Conservation (phyloP, 2,329 filamentous ascomycete species). For the Ophiostoma himal-ulmi region DNA sequence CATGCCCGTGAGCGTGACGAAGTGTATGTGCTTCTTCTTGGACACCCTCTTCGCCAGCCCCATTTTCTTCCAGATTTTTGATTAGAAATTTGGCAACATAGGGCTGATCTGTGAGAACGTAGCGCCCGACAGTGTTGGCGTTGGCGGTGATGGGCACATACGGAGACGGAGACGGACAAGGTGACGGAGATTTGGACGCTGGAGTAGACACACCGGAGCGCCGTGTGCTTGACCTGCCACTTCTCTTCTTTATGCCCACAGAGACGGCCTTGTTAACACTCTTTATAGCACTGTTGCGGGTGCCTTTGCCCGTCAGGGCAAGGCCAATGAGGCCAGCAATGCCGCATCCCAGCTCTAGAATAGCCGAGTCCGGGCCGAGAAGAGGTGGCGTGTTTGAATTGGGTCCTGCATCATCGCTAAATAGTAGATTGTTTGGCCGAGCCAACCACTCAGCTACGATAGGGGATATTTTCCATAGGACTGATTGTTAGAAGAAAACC, state of each 20-base stretch:
- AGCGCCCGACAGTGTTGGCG: slow-evolving; percentile 48
- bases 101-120: slow-evolving; percentile 79
- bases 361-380: slow-evolving; percentile 49
- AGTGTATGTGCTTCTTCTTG: background rate
- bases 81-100: slow-evolving; percentile 76
- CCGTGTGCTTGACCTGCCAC: background rate
- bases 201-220: background rate
- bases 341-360: slow-evolving; percentile 84
- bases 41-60: slow-evolving; percentile 18
- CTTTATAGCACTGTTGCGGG: background rate
- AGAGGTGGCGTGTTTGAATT: background rate
- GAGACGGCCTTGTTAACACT: background rate
- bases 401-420: slow-evolving; percentile 32
- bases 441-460: slow-evolving; percentile 75
- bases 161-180: background rate
- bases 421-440: slow-evolving; percentile 57
- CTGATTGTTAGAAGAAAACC: slow-evolving; percentile 36
- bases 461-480: slow-evolving; percentile 88
- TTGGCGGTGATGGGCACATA: background rate
- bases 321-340: slow-evolving; percentile 75
- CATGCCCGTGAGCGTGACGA: background rate
- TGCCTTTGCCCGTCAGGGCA: slow-evolving; percentile 47
- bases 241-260: background rate
- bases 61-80: slow-evolving; percentile 66
- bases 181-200: background rate